These are phyloP conservation scores for Ascosphaera acerosa DNA, from an alignment of 2,329 filamentous ascomycete genomes.

Conservation along the genomic window DNA sequence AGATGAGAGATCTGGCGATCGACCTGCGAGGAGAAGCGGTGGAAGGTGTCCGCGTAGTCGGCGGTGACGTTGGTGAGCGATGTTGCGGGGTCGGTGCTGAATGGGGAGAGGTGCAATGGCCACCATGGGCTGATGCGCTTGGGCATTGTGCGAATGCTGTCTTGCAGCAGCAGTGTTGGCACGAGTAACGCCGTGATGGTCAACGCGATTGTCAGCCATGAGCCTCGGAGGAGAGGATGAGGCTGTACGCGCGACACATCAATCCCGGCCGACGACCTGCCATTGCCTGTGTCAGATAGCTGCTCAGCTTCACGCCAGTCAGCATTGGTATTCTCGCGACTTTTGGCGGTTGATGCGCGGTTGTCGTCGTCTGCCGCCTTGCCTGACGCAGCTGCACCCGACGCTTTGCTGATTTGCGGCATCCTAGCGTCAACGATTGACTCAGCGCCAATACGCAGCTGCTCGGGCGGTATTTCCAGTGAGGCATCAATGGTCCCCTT, in stretches of 20 bases:
- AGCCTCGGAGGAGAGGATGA: neutral
- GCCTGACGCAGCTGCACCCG: neutral
- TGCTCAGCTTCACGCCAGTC: neutral
- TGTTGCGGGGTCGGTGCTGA: constrained; percentile 3
- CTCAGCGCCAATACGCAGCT: neutral
- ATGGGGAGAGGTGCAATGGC: neutral
- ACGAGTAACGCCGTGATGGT: neutral
- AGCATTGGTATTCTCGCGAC: neutral
- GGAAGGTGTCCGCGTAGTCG: constrained; percentile 5
- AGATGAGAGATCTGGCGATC: constrained; percentile 5
- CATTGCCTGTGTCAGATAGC: neutral
- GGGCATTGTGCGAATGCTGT: neutral
- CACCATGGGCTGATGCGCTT: neutral
- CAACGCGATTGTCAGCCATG: neutral
- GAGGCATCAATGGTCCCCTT: neutral
- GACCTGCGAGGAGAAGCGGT: constrained; percentile 4
- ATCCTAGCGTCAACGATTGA: neutral
- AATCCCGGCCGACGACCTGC: neutral
- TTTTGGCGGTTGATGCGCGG: neutral
- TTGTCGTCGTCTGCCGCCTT: too few species aligned
- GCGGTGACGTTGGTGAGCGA: constrained; percentile 1
- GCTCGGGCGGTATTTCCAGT: neutral
- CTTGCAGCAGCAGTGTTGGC: neutral
- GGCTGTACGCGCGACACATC: neutral
- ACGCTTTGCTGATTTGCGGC: neutral